Percentiles rank a stretch among this genome's conserved stretches.
Conservation (phyloP, 1,284 basidiomycete species). For the Salmacisia buchloeana region DNA sequence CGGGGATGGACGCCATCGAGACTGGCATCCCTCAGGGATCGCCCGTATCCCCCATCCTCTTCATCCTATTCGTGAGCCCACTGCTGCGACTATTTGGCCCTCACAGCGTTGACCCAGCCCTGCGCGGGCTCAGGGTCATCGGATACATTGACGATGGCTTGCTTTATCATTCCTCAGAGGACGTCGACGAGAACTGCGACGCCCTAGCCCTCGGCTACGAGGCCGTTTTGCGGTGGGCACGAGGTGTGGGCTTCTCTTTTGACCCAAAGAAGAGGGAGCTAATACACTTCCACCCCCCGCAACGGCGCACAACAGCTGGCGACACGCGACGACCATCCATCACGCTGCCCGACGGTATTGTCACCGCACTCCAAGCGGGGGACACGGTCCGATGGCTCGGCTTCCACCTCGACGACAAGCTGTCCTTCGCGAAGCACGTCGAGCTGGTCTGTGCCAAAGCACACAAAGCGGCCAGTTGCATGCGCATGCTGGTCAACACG, state of each 20-base stretch:
- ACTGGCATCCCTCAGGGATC: background rate
- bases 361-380: background rate
- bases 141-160: slow-evolving; percentile 2
- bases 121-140: background rate
- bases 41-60: background rate
- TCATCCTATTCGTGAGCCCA: slow-evolving; percentile 1
- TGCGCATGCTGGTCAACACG: slow-evolving; percentile 52
- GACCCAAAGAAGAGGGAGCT: background rate
- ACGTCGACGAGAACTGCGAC: background rate
- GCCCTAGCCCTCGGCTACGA: background rate
- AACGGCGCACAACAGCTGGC: background rate
- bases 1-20: background rate
- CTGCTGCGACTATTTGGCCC: background rate
- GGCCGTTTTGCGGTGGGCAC: background rate
- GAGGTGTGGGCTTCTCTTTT: background rate
- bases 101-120: background rate
- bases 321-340: background rate
- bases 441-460: slow-evolving; percentile 33
- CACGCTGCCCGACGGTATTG: background rate
- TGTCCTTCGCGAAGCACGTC: slow-evolving; percentile 44
- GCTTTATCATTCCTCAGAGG: background rate
- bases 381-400: slow-evolving; percentile 46
- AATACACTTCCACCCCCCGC: background rate
- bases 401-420: slow-evolving; percentile 38
- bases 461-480: slow-evolving; percentile 28